Evolutionary conservation across 495 filamentous ascomycete genomes (phyloP).

Genomic region (Penicillium soppii): DNA sequence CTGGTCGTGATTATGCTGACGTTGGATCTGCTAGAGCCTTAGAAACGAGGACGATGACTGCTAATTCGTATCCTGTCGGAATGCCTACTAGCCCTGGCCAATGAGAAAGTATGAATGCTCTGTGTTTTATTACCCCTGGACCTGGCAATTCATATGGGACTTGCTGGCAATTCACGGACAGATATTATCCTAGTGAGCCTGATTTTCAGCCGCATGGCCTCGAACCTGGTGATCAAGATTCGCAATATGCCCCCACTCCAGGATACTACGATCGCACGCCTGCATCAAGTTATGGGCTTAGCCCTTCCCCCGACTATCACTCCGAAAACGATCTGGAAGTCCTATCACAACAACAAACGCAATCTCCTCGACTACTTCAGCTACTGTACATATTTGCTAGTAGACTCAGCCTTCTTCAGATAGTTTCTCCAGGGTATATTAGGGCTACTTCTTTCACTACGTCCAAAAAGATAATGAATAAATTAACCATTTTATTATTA

Average conservation of each 20-base stretch:
- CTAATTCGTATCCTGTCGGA: background rate
- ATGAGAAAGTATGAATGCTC: too few species aligned
- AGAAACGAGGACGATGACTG: background rate
- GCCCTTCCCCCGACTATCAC: constrained; percentile 9
- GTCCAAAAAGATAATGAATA: too few species aligned
- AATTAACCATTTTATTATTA: too few species aligned
- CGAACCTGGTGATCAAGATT: constrained; percentile 2
- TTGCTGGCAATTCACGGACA: too few species aligned
- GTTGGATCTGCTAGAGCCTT: constrained; percentile 1
- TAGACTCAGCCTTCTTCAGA: too few species aligned
- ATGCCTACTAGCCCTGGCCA: too few species aligned
- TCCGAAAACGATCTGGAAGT: constrained; percentile 6
- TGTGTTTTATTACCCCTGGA: too few species aligned
- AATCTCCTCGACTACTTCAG: constrained; percentile 9
- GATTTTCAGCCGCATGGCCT: background rate
- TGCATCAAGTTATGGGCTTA: constrained; percentile 1
- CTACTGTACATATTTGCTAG: too few species aligned
- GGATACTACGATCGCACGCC: constrained; percentile 10
- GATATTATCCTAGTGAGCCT: too few species aligned
- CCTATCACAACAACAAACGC: constrained; percentile 1
- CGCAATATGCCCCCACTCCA: constrained; percentile 17
- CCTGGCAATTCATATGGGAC: too few species aligned
- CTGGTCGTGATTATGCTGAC: constrained; percentile 8
- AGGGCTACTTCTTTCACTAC: too few species aligned
- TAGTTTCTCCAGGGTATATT: too few species aligned